Percentiles rank a stretch among this genome's conserved stretches.
These are phyloP conservation scores for Coffea eugenioides DNA, from an alignment of 257 asterid species.

Conservation along the genomic window DNA sequence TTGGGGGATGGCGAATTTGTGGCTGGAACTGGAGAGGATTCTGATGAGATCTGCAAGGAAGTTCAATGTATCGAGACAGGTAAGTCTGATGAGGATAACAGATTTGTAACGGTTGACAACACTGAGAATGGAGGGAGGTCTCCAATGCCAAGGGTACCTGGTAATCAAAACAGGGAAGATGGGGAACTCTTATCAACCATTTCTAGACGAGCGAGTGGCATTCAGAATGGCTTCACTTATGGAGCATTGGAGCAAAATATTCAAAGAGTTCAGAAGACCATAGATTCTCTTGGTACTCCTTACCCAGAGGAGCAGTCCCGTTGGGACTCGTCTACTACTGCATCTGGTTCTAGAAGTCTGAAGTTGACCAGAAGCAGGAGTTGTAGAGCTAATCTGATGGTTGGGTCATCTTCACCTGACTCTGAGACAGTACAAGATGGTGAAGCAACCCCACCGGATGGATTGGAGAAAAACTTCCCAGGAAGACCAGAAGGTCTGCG, in stretches of 20 bases:
- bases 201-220: conserved; percentile 37
- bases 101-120: conserved; percentile 31
- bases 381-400: conserved; percentile 55
- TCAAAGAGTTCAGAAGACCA: conserved; percentile 44
- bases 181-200: conserved; percentile 31
- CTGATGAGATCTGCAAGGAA: conserved; percentile 61
- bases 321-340: conserved; percentile 35
- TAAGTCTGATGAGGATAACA: conserved; percentile 34
- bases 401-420: conserved; percentile 33
- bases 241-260: conserved; percentile 49
- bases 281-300: conserved; percentile 45
- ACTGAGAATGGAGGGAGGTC: conserved; percentile 45
- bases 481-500: conserved; percentile 65
- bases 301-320: conserved; percentile 45
- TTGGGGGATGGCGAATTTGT: conserved; percentile 31
- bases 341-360: conserved; percentile 46
- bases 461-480: conserved; percentile 50
- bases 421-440: conserved; percentile 43
- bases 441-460: conserved; percentile 76
- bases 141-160: conserved; percentile 31
- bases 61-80: conserved; percentile 65
- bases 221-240: conserved; percentile 31
- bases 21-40: conserved; percentile 42
- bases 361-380: conserved; percentile 63
- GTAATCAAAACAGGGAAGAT: conserved; percentile 25